phyloP scores from a whole-genome alignment of 2,329 filamentous ascomycete genomes.

The Aureobasidium lini region DNA sequence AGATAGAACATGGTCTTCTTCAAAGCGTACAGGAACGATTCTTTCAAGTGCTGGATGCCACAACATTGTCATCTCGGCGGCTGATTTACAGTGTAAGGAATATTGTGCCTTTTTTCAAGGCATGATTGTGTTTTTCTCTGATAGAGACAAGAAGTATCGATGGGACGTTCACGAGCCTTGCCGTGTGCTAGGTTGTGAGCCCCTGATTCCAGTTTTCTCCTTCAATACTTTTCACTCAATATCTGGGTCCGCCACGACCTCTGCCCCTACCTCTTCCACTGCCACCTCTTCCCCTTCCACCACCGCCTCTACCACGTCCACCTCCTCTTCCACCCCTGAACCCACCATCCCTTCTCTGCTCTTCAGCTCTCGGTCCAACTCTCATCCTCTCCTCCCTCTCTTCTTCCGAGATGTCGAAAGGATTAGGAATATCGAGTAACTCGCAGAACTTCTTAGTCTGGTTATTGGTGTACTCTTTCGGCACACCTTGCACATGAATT shows the following conservation, averaged over 20 bases:
- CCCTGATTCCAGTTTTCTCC: not conserved
- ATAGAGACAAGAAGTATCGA: too few species aligned
- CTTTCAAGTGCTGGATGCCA: too few species aligned
- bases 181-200: not conserved
- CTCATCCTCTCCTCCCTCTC: slow-evolving; percentile 55
- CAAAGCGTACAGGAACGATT: too few species aligned
- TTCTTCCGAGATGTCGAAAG: slow-evolving; percentile 64
- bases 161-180: too few species aligned
- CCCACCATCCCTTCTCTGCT: slow-evolving; percentile 21
- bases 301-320: slow-evolving; percentile 15
- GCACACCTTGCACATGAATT: slow-evolving; percentile 54
- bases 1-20: too few species aligned
- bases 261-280: not conserved
- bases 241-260: not conserved
- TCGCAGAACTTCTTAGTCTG: slow-evolving; percentile 80
- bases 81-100: too few species aligned
- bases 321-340: slow-evolving; percentile 17
- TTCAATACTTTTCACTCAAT: not conserved
- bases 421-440: slow-evolving; percentile 67
- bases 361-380: slow-evolving; percentile 48
- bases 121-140: too few species aligned
- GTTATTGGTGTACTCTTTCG: slow-evolving; percentile 75
- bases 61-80: too few species aligned
- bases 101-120: too few species aligned
- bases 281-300: slow-evolving; percentile 13